Base-by-base conservation (phyloP, 2,329 filamentous ascomycete genomes). In the Pseudocercospora macadamiae region DNA sequence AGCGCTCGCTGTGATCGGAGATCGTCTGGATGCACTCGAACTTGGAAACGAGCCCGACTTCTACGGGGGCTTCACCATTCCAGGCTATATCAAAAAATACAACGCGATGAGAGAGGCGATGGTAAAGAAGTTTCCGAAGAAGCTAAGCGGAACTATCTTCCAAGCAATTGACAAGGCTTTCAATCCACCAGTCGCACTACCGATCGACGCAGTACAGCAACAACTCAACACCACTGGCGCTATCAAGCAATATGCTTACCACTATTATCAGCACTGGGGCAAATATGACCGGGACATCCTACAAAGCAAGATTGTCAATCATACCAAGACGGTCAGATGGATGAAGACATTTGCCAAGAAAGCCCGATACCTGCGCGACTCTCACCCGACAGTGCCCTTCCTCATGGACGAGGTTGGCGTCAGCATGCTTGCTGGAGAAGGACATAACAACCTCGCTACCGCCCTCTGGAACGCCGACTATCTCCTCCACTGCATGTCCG, bases 11-110 rank as follows among this genome's bases (percentile, higher is more conserved):
- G 28, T 45, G 7, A 57, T 61, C n/a, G 58, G 54, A 10, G 32
- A 51, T 21, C 37, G 49, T 16, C 54, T 60, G 4, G 53, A 60
- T 26, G 58, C 55, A n/a, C 23, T 61, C 8, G 39, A 61, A 32
- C 53, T 57, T 14, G 58, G 58, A 14, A 61, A 61, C 30, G 58
- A 61, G 30, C 58, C 58, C 4, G 54, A 61, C 26, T 57, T 47
- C 26, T 60, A 52, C 19, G 21, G 18, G 2, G 26, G 36, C 2
- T 51, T 51, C 45, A 51, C 42, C 12, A 32, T 51, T 6, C 42
- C 54, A 7, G 54, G 48, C 8, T 60, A 60, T 26, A 26, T 56
- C 57, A 45, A 59, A 16, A 37, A 48, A 14, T 55, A 34, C n/a
- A 42, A 30, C 10, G 47, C 48, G 12, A 34, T 56, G n/a, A 26